Conservation (phyloP, 495 filamentous ascomycete species). For the Aspergillus avenaceus region DNA sequence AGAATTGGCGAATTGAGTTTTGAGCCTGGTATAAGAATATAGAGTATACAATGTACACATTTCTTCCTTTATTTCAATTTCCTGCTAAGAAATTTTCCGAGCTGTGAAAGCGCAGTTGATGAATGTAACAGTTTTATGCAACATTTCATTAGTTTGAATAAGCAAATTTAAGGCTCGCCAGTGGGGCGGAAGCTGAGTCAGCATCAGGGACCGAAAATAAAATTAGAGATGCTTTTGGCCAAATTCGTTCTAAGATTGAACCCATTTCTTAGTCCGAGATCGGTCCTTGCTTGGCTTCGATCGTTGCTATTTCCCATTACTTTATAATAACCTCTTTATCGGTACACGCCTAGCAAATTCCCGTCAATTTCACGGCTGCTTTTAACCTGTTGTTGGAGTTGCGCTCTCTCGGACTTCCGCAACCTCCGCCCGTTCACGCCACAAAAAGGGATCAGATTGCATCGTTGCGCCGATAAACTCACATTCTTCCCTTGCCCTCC, state of each 20-base stretch:
- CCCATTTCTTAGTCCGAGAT: neutral
- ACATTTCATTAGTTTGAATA: neutral
- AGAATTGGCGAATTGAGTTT: slow-evolving; percentile 79
- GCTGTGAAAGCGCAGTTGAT: too few relatives aligned
- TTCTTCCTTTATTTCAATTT: neutral
- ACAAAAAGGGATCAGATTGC: neutral
- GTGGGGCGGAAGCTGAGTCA: slow-evolving; percentile 14
- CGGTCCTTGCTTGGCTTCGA: neutral
- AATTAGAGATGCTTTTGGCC: neutral
- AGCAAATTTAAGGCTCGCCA: neutral
- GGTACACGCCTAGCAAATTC: neutral
- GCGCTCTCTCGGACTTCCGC: neutral
- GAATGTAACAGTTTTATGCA: too few relatives aligned
- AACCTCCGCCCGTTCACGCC: slow-evolving; percentile 1
- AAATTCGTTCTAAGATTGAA: neutral
- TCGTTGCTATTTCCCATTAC: neutral
- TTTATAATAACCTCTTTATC: neutral
- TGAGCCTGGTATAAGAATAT: slow-evolving; percentile 11
- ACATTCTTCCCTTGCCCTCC: neutral
- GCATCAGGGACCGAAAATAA: slow-evolving; percentile 7
- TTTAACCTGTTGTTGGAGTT: neutral
- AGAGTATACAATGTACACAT: neutral
- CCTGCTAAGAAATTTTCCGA: neutral
- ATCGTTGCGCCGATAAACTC: neutral
- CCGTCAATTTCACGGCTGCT: neutral